phyloP scores from a whole-genome alignment of 2,329 filamentous ascomycete genomes.

The Colletotrichum sp. region DNA sequence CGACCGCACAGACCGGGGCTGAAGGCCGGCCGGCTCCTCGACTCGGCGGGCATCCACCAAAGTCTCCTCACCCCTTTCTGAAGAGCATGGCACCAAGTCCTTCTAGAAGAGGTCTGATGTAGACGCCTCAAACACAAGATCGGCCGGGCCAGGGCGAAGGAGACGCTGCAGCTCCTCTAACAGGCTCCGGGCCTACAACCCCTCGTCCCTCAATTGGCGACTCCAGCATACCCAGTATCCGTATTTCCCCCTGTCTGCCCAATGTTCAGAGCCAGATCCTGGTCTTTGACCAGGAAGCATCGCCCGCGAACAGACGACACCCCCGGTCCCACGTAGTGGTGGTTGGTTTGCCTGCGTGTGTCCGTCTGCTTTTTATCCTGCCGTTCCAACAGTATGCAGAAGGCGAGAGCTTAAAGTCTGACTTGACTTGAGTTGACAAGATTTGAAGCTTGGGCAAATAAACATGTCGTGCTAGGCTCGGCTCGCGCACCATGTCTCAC shows the following conservation, averaged over 20 bases:
- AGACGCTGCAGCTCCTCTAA: background rate
- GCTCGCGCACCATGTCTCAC: background rate
- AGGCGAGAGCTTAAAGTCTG: background rate
- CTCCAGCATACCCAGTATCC: background rate
- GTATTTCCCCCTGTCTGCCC: background rate
- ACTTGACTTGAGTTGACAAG: background rate
- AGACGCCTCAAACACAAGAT: constrained; percentile 6
- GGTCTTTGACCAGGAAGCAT: background rate
- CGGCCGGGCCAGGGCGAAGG: constrained; percentile 1
- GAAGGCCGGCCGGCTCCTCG: background rate
- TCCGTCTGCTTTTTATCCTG: background rate
- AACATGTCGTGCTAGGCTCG: background rate
- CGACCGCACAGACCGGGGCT: background rate
- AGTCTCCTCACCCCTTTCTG: background rate
- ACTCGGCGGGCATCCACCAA: background rate
- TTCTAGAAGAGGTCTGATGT: constrained; percentile 16
- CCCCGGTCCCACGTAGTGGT: background rate
- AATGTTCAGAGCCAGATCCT: background rate
- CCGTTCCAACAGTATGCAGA: background rate
- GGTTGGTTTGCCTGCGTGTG: background rate
- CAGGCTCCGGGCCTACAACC: background rate
- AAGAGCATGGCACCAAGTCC: background rate
- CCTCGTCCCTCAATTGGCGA: background rate
- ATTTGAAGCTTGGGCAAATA: background rate
- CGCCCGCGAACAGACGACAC: background rate